Conservation (phyloP, 2,329 filamentous ascomycete genomes). For the Nemania sp. region DNA sequence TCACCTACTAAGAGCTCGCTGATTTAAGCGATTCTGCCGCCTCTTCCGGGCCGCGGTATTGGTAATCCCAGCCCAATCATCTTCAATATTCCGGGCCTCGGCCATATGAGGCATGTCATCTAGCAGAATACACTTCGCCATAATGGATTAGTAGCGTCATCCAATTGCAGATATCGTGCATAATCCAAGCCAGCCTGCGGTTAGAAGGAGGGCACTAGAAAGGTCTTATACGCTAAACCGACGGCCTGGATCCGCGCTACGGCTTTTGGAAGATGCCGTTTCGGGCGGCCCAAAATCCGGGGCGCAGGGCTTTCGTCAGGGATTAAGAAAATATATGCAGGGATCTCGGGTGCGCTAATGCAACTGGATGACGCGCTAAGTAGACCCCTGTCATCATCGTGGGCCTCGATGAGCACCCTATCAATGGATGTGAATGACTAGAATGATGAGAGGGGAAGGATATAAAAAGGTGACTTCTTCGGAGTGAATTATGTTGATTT, state of each 20-base stretch:
- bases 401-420: not conserved
- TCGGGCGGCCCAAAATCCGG: too few species aligned
- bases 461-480: not conserved
- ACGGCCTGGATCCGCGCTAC: too few species aligned
- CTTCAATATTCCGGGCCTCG: constrained; percentile 6
- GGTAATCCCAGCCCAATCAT: constrained; percentile 14
- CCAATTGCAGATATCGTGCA: constrained; percentile 1
- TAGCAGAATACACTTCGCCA: constrained; percentile 3
- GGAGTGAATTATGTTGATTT: not conserved
- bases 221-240: not conserved
- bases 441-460: not conserved
- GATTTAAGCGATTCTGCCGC: constrained; percentile 10
- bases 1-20: constrained; percentile 8
- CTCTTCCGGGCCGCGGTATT: constrained; percentile 5
- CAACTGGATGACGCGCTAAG: constrained; percentile 9
- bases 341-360: constrained; percentile 1
- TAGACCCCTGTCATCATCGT: not conserved
- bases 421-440: not conserved
- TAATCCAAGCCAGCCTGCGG: not conserved
- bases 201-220: not conserved
- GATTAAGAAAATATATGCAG: too few species aligned
- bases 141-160: not conserved
- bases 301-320: too few species aligned
- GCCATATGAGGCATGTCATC: constrained; percentile 10
- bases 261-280: too few species aligned